Evolutionary conservation across 345 rosid genomes (phyloP).

Genomic region (Lepidium sativum): DNA sequence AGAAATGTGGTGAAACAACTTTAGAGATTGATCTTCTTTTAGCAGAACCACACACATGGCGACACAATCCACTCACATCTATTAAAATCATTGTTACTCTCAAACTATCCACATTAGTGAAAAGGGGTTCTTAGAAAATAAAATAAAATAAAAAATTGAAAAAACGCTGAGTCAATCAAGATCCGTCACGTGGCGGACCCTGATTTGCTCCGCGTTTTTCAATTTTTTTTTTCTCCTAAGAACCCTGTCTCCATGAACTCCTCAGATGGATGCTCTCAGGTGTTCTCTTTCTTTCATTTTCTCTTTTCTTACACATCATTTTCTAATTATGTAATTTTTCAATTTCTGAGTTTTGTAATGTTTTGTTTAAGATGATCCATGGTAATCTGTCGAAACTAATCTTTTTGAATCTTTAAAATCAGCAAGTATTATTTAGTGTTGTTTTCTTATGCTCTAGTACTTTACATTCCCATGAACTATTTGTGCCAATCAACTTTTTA

Average conservation of each 20-base stretch:
- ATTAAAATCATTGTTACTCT: constrained; percentile 28
- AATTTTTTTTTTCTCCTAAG: too few species aligned
- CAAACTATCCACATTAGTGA: too few species aligned
- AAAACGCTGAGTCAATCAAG: too few species aligned
- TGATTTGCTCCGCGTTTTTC: too few species aligned
- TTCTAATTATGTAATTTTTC: too few species aligned
- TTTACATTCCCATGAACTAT: neutral
- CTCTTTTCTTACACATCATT: neutral
- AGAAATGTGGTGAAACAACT: constrained; percentile 5
- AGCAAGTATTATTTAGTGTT: neutral
- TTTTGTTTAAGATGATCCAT: neutral
- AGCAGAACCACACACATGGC: constrained; percentile 21
- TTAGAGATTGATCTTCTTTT: constrained; percentile 21
- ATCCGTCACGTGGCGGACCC: too few species aligned
- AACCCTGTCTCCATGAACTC: too few species aligned
- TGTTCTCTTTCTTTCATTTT: constrained; percentile 11
- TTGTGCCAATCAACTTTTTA: constrained; percentile 13
- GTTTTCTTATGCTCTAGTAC: neutral
- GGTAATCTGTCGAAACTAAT: neutral
- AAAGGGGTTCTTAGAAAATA: too few species aligned
- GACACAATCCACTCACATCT: constrained; percentile 14
- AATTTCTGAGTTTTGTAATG: neutral
- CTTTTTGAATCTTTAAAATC: neutral
- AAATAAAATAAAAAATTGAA: too few species aligned
- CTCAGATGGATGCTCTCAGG: too few species aligned